Conservation (phyloP, 2,329 filamentous ascomycete genomes). For the Phialophora chinensis region DNA sequence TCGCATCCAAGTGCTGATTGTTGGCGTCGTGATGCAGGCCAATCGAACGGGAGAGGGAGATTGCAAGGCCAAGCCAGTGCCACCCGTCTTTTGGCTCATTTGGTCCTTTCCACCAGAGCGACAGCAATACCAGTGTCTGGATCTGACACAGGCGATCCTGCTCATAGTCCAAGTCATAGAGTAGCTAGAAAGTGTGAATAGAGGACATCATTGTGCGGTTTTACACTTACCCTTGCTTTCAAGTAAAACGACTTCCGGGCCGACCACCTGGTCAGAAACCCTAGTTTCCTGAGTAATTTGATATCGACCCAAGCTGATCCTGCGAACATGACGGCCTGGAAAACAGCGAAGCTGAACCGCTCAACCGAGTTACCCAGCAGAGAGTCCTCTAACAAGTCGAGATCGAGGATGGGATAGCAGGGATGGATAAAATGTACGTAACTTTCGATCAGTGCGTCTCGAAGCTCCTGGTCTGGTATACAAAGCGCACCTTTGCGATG, state of each 20-base stretch:
- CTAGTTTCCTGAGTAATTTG: slow-evolving; percentile 73
- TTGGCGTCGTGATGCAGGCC: slow-evolving; percentile 52
- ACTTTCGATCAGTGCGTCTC: slow-evolving; percentile 79
- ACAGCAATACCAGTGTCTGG: slow-evolving; percentile 89
- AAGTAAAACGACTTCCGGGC: slow-evolving; percentile 49
- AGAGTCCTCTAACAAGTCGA: slow-evolving; percentile 65
- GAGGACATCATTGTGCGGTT: too few species aligned
- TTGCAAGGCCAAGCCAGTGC: slow-evolving; percentile 95
- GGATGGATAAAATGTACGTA: slow-evolving; percentile 90
- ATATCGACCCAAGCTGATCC: slow-evolving; percentile 85
- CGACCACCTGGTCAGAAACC: slow-evolving; percentile 78
- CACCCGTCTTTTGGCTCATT: slow-evolving; percentile 97
- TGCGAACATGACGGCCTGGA: slow-evolving; percentile 93
- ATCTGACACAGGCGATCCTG: slow-evolving; percentile 84
- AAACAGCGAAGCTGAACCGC: slow-evolving; percentile 81
- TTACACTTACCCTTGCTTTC: slow-evolving; percentile 4
- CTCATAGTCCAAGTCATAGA: slow-evolving; percentile 96
- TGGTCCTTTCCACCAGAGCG: slow-evolving; percentile 95
- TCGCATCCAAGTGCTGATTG: not conserved
- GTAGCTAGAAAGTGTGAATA: slow-evolving; percentile 50
- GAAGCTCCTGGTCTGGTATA: slow-evolving; percentile 71
- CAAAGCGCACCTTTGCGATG: slow-evolving; percentile 81
- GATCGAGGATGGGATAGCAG: slow-evolving; percentile 76
- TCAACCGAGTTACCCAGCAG: slow-evolving; percentile 47
- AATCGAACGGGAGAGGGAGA: slow-evolving; percentile 90